Conservation (phyloP, 352 stramenopile species). For the Aphanomyces astaci region DNA sequence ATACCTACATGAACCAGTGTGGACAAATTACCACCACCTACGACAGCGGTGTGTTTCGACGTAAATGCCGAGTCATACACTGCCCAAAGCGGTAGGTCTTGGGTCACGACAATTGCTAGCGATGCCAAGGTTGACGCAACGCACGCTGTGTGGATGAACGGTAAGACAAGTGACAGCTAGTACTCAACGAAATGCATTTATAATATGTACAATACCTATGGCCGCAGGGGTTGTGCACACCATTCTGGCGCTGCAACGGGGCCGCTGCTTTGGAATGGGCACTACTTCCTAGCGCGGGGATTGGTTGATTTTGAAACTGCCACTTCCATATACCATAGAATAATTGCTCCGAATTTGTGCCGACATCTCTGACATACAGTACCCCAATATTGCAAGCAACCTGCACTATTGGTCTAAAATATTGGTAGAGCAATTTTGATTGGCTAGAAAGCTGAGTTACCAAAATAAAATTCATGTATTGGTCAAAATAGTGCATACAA, state of each 20-base stretch:
- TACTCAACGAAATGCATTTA: not conserved
- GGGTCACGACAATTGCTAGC: not conserved
- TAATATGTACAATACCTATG: not conserved
- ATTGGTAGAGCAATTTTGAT: too few species aligned
- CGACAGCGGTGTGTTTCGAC: not conserved
- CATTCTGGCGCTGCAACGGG: not conserved
- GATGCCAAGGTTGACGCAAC: not conserved
- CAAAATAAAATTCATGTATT: too few species aligned
- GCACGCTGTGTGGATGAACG: not conserved
- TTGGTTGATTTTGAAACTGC: not conserved
- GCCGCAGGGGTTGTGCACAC: constrained; percentile 11
- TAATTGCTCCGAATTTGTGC: too few species aligned
- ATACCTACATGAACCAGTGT: constrained; percentile 12
- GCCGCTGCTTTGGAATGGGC: too few species aligned
- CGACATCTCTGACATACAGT: too few species aligned
- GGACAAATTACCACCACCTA: not conserved
- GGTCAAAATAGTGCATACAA: too few species aligned
- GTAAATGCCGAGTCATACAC: not conserved
- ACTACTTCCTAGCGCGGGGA: not conserved
- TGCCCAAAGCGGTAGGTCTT: constrained; percentile 7
- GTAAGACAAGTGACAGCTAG: too few species aligned
- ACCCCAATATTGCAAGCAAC: too few species aligned
- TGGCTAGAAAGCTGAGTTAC: too few species aligned
- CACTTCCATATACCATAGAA: too few species aligned
- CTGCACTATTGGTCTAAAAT: too few species aligned